A percentile compares a stretch with the other conserved stretches of the same genome.
These are phyloP conservation scores for Talaromyces sp. DNA, from an alignment of 2,329 filamentous ascomycete species.

Conservation along the genomic window DNA sequence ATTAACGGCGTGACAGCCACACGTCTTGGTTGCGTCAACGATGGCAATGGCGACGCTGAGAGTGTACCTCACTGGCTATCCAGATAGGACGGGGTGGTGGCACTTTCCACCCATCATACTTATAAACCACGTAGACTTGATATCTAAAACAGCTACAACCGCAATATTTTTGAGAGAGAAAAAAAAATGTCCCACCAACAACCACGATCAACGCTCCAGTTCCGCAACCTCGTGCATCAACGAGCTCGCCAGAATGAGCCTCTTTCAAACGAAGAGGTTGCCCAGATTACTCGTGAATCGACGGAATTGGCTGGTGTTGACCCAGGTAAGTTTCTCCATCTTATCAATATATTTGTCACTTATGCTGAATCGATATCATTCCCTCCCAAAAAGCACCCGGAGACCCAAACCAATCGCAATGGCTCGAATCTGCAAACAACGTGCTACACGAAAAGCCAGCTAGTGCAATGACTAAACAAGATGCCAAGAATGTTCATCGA, in stretches of 20 bases:
- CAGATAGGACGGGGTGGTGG: background rate
- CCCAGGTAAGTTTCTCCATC: background rate
- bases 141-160: background rate
- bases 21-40: background rate
- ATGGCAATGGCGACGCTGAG: background rate
- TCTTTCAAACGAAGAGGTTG: conserved; percentile 15
- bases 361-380: background rate
- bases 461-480: conserved; percentile 10
- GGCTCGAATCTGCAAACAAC: conserved; percentile 11
- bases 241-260: conserved; percentile 9
- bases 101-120: background rate
- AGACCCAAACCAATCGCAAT: conserved; percentile 11
- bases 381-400: background rate
- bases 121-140: background rate
- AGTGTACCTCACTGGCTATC: background rate
- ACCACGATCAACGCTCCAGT: conserved; percentile 9
- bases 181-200: background rate
- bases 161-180: background rate
- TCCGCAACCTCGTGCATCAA: conserved; percentile 10
- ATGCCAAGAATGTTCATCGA: conserved; percentile 11
- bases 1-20: background rate
- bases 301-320: conserved; percentile 12
- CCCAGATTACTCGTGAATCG: conserved; percentile 11
- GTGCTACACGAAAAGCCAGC: conserved; percentile 13
- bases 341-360: background rate